Percentiles rank a stretch among this genome's conserved stretches.
Conservation (phyloP, 257 asterid species). For the Buddleja alternifolia region DNA sequence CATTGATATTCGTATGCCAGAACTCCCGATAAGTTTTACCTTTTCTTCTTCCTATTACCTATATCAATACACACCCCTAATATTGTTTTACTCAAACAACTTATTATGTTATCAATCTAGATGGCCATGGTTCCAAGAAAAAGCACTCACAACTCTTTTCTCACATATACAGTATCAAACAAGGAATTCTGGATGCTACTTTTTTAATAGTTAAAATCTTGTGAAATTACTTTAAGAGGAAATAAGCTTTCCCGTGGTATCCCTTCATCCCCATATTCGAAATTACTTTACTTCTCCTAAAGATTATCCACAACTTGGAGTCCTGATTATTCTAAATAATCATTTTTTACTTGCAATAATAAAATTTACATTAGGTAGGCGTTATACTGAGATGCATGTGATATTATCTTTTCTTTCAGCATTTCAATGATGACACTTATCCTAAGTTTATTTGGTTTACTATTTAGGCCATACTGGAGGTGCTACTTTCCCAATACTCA, state of each 20-base stretch:
- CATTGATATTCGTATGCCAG: neutral
- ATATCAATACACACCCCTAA: neutral
- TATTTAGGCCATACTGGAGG: slow-evolving; percentile 91
- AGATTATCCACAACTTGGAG: neutral
- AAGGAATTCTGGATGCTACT: neutral
- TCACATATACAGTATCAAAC: neutral
- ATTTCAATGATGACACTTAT: slow-evolving; percentile 1
- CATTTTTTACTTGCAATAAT: neutral
- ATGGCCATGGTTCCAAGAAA: slow-evolving; percentile 12
- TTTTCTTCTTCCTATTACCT: neutral
- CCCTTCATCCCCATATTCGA: neutral
- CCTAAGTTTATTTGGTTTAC: slow-evolving; percentile 19
- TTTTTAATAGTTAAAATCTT: slow-evolving; percentile 1
- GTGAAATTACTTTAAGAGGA: slow-evolving; percentile 1
- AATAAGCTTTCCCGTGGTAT: slow-evolving; percentile 4
- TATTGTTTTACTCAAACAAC: neutral
- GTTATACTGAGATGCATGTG: neutral
- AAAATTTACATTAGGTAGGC: neutral
- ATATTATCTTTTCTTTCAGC: slow-evolving; percentile 7
- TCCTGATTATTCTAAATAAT: neutral
- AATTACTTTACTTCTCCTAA: slow-evolving; percentile 10
- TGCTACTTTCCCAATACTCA: slow-evolving; percentile 97
- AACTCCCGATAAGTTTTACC: slow-evolving; percentile 1
- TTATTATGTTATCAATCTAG: neutral
- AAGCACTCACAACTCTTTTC: neutral